phyloP scores from a whole-genome alignment of 129 eudicot genomes.

The Deinandra increscens region DNA sequence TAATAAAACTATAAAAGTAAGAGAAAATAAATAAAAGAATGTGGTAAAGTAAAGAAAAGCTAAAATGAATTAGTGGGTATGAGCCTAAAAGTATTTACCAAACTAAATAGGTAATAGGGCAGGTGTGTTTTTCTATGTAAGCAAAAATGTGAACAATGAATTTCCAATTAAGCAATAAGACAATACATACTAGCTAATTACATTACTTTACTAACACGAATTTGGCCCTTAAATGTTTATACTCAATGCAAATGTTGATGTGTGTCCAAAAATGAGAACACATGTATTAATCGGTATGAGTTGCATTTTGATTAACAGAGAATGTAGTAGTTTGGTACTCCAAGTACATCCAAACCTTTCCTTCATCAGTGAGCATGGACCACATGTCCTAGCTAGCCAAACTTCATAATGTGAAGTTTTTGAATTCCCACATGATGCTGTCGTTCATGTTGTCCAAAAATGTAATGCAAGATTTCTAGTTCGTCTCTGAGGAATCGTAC shows the following conservation, averaged over 20 bases:
- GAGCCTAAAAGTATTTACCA: no score
- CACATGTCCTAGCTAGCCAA: no score
- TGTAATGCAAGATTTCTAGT: neutral
- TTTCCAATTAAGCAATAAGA: neutral
- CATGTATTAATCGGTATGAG: neutral
- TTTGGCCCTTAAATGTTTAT: neutral
- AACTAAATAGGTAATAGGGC: no score
- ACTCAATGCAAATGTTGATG: neutral
- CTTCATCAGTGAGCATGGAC: constrained; percentile 18
- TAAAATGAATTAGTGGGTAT: no score
- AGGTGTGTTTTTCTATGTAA: no score
- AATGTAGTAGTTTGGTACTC: constrained; percentile 15
- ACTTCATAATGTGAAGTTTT: neutral
- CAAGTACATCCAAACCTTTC: constrained; percentile 22
- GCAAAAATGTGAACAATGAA: no score
- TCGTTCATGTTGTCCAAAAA: neutral
- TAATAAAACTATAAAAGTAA: no score
- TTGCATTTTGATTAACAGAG: neutral
- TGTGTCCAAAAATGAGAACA: neutral
- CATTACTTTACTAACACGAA: neutral
- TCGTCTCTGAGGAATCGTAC: neutral
- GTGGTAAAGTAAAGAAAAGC: no score
- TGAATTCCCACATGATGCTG: constrained; percentile 19
- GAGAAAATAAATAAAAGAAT: no score
- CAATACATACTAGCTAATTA: neutral